phyloP scores from a whole-genome alignment of 768 basidiomycete species.

The Grammothele lineata region DNA sequence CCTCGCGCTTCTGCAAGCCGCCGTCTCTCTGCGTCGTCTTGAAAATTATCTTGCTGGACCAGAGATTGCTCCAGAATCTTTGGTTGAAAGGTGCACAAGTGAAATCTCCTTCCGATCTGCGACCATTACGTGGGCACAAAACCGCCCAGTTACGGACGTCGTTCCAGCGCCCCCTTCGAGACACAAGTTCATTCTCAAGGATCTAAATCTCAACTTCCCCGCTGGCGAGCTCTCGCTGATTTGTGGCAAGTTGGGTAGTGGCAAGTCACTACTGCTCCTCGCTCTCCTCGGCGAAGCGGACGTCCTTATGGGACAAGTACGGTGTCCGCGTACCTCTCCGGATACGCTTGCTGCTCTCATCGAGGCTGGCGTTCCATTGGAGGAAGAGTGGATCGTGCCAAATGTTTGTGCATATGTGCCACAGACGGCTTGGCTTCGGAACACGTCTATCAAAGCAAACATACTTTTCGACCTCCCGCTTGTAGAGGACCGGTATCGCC shows the following conservation, averaged over 20 bases:
- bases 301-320: conserved; percentile 71
- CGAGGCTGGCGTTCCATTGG: conserved; percentile 29
- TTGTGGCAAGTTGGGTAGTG: conserved; percentile 86
- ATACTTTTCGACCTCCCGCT: conserved; percentile 73
- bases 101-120: conserved; percentile 76
- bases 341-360: conserved; percentile 65
- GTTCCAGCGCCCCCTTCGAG: conserved; percentile 69
- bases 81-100: conserved; percentile 48
- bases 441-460: not conserved
- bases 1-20: conserved; percentile 81
- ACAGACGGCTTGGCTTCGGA: not conserved
- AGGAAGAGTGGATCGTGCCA: conserved; percentile 73
- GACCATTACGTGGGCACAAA: conserved; percentile 88
- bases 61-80: conserved; percentile 64
- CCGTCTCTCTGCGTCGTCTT: conserved; percentile 85
- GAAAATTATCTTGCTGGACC: conserved; percentile 79
- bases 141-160: conserved; percentile 40
- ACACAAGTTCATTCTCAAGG: conserved; percentile 73
- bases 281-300: conserved; percentile 88
- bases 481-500: conserved; percentile 66
- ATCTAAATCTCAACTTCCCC: conserved; percentile 75
- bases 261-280: conserved; percentile 81
- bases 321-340: conserved; percentile 82
- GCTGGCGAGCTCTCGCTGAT: conserved; percentile 74
- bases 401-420: conserved; percentile 56